A percentile compares a stretch with the other conserved stretches of the same genome.
Conservation (phyloP, 2,329 filamentous ascomycete genomes). For the Bipolaris victoriae region DNA sequence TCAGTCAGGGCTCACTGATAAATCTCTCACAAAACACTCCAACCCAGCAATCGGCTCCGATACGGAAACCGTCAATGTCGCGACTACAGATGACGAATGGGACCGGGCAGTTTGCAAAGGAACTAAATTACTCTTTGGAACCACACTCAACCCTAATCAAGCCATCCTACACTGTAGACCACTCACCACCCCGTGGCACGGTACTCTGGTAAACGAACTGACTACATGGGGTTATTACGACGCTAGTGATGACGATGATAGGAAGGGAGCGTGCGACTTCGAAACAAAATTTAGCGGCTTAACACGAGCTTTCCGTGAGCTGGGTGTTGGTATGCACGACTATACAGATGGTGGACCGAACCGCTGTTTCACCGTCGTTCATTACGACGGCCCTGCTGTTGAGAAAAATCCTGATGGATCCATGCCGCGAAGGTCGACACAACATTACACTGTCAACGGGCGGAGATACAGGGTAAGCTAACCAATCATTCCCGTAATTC, state of each 20-base stretch:
- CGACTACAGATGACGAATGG: neutral
- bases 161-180: neutral
- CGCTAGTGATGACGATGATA: neutral
- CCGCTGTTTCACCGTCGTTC: neutral
- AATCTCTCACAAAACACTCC: neutral
- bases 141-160: neutral
- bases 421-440: neutral
- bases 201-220: neutral
- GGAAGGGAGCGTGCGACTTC: neutral
- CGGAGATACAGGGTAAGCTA: conserved; percentile 4
- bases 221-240: conserved; percentile 3
- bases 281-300: neutral
- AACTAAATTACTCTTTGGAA: neutral
- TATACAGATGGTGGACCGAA: neutral
- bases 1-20: neutral
- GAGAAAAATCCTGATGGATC: neutral
- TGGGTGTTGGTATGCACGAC: neutral
- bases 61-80: neutral
- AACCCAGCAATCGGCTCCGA: too few species aligned
- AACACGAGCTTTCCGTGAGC: neutral
- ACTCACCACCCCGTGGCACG: neutral
- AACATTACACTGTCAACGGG: conserved; percentile 2
- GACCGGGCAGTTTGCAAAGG: neutral
- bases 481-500: too few species aligned
- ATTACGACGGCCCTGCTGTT: neutral